Conservation (phyloP, 257 asterid species). For the Echites panduratus region DNA sequence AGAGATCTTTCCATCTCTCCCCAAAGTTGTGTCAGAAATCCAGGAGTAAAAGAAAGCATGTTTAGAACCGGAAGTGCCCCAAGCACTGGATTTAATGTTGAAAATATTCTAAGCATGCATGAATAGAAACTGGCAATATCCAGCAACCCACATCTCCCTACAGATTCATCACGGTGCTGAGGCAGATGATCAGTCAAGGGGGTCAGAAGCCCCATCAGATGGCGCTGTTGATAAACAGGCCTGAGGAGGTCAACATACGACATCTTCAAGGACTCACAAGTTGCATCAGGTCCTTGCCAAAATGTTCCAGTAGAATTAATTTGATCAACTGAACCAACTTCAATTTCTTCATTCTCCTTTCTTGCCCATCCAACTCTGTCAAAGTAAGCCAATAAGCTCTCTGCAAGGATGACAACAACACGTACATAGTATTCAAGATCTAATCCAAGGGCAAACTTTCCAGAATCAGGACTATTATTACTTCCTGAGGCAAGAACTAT, state of each 20-base stretch:
- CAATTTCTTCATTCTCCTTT: constrained; percentile 40
- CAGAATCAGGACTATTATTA: constrained; percentile 42
- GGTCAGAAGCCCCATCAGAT: constrained; percentile 61
- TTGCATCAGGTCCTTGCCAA: constrained; percentile 33
- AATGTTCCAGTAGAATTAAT: constrained; percentile 28
- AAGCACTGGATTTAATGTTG: constrained; percentile 56
- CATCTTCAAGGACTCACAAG: constrained; percentile 42
- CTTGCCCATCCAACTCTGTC: constrained; percentile 40
- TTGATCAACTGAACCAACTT: constrained; percentile 30
- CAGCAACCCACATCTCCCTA: constrained; percentile 41
- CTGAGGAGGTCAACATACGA: constrained; percentile 65
- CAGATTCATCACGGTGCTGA: constrained; percentile 23
- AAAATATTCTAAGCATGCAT: constrained; percentile 68
- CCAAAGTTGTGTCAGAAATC: constrained; percentile 76
- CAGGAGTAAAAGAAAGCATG: constrained; percentile 90
- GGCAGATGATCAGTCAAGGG: constrained; percentile 29
- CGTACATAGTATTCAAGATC: constrained; percentile 58
- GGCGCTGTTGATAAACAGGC: constrained; percentile 77
- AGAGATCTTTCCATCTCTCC: constrained; percentile 55
- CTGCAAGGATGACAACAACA: constrained; percentile 54
- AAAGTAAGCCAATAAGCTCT: constrained; percentile 47
- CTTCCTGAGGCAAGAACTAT: constrained; percentile 65
- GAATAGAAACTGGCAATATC: constrained; percentile 72
- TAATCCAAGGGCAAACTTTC: constrained; percentile 52
- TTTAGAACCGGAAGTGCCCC: constrained; percentile 88